phyloP scores from a whole-genome alignment of 352 stramenopile genomes.

The Elongisporangium anandrum region DNA sequence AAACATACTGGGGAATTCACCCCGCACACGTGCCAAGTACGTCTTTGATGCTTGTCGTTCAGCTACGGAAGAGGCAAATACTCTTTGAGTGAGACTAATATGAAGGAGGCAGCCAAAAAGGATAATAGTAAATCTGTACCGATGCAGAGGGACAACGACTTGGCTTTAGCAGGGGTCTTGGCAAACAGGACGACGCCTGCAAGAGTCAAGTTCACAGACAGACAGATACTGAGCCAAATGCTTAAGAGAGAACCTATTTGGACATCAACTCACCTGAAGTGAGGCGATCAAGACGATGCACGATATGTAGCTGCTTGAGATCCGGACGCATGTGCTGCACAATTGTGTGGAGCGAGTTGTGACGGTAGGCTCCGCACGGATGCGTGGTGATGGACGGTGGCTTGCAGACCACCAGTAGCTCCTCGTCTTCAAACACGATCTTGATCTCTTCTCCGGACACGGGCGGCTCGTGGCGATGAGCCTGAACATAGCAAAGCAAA shows the following conservation, averaged over 20 bases:
- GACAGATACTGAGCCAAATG: constrained; percentile 1
- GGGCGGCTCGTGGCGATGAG: constrained; percentile 96
- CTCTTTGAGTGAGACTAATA: not conserved
- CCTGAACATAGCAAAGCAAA: constrained; percentile 17
- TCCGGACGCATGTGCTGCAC: constrained; percentile 65
- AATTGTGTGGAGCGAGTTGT: constrained; percentile 92
- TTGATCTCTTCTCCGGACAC: constrained; percentile 80
- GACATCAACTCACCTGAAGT: constrained; percentile 77
- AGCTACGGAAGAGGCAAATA: constrained; percentile 20
- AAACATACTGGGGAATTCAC: constrained; percentile 73
- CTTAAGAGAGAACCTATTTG: not conserved
- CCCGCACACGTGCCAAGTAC: constrained; percentile 93
- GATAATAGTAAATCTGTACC: constrained; percentile 25
- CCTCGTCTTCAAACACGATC: constrained; percentile 75
- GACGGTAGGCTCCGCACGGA: constrained; percentile 92
- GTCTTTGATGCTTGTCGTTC: constrained; percentile 89
- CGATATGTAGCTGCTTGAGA: constrained; percentile 74
- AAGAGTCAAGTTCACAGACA: not conserved
- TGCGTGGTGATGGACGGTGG: constrained; percentile 93
- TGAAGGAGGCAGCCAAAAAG: not conserved
- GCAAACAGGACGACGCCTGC: constrained; percentile 79
- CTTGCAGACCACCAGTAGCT: constrained; percentile 85
- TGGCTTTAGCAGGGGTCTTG: constrained; percentile 71
- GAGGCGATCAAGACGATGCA: constrained; percentile 95
- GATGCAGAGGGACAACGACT: constrained; percentile 66